These are phyloP conservation scores for Phoenix dactylifera DNA, from an alignment of 176 grass and related monocot genomes.

Conservation along the genomic window DNA sequence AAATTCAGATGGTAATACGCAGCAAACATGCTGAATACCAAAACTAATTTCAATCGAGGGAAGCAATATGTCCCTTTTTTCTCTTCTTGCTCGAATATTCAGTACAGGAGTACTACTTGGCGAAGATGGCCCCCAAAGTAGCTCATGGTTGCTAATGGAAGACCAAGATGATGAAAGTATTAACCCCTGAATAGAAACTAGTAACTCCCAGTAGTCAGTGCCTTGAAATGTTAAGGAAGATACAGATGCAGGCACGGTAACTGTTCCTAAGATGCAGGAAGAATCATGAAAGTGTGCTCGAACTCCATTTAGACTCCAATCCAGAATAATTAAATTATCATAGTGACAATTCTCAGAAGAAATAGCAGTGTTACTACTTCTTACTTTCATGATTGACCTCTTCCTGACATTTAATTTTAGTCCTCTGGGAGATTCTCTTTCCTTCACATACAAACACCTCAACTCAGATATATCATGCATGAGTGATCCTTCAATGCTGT, in stretches of 20 bases:
- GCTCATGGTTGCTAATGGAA: conserved; percentile 39
- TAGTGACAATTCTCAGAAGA: conserved; percentile 16
- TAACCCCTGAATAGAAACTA: conserved; percentile 53
- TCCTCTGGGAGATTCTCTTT: conserved; percentile 17
- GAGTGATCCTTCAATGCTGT: conserved; percentile 22
- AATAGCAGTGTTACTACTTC: conserved; percentile 13
- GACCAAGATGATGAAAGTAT: conserved; percentile 51
- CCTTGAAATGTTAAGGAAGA: conserved; percentile 35
- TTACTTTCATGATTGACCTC: conserved; percentile 7
- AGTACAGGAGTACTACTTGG: conserved; percentile 38
- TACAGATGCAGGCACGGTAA: conserved; percentile 49
- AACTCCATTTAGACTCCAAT: conserved; percentile 49
- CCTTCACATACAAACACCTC: conserved; percentile 24
- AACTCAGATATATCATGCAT: conserved; percentile 27
- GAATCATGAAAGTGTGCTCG: conserved; percentile 71
- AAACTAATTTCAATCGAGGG: conserved; percentile 51
- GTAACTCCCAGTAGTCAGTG: conserved; percentile 57
- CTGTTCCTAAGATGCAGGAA: conserved; percentile 54
- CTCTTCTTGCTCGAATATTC: conserved; percentile 63
- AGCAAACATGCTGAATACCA: conserved; percentile 77
- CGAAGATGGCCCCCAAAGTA: conserved; percentile 57
- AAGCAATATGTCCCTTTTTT: conserved; percentile 20
- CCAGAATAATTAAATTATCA: conserved; percentile 31
- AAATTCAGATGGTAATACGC: conserved; percentile 62
- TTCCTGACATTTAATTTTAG: conserved; percentile 22